Percentiles rank a stretch among this genome's conserved stretches.
These are phyloP conservation scores for Extremus antarcticus DNA, from an alignment of 495 filamentous ascomycete species.

Conservation along the genomic window DNA sequence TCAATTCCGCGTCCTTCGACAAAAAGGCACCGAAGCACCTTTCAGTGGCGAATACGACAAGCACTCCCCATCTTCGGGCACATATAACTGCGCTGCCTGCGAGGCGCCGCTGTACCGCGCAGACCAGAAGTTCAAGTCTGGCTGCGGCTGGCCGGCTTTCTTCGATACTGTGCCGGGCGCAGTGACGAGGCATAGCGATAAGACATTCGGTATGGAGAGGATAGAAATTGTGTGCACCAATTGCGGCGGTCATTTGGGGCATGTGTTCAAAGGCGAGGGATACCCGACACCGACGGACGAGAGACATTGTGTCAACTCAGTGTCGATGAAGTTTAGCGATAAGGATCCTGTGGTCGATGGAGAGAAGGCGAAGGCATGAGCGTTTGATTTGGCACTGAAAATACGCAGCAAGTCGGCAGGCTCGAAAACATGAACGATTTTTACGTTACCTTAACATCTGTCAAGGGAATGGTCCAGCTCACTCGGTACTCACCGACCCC, in stretches of 20 bases:
- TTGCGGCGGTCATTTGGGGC: conserved; percentile 90
- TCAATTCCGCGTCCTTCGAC: conserved; percentile 83
- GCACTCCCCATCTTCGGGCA: conserved; percentile 60
- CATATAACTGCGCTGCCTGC: conserved; percentile 81
- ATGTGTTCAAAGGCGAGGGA: conserved; percentile 96
- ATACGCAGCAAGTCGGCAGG: no score
- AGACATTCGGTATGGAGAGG: conserved; percentile 66
- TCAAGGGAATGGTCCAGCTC: no score
- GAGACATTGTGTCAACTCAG: conserved; percentile 91
- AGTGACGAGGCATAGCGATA: conserved; percentile 68
- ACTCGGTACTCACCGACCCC: no score
- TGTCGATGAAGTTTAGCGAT: conserved; percentile 66
- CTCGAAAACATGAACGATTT: no score
- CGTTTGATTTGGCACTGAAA: no score
- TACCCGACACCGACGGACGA: conserved; percentile 86
- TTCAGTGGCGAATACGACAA: conserved; percentile 76
- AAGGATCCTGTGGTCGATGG: neutral
- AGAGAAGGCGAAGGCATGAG: conserved; percentile 1
- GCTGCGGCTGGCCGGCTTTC: conserved; percentile 50
- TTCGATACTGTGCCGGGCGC: conserved; percentile 39
- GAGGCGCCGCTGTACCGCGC: conserved; percentile 80
- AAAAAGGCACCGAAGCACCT: conserved; percentile 81
- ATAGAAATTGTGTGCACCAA: conserved; percentile 90
- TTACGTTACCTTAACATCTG: no score
- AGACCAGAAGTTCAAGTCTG: conserved; percentile 85